Evolutionary conservation across 139 green algal species (phyloP), one percentile per base, ranked within the genome.

Genomic region (Coelastrella sp.): DNA sequence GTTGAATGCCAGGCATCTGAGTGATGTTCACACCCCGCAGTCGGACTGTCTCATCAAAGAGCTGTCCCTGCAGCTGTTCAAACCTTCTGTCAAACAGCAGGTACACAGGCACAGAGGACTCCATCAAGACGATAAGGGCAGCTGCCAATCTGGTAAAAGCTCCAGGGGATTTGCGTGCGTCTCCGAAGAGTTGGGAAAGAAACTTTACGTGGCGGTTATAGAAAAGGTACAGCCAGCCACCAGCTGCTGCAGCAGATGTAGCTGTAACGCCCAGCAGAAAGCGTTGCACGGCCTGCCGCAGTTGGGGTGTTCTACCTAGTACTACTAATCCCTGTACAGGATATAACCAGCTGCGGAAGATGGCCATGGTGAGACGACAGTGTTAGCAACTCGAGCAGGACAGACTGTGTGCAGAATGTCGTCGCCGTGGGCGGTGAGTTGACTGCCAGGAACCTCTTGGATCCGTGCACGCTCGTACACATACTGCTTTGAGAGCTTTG

Each of bases 31-130:
- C 53, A 27, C 53, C 53, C 21, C 19, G 17, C 53, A 64, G 17
- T 64, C 30, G 9, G 35, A 84, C 19, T 21, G 77, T 84, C 2
- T 27, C 32, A 6, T 40, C 62, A 76, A 84, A 84, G n/a, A 84
- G 60, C 60, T 84, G 60, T n/a, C 53, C 53, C 21, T 64, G 53
- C 53, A 64, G 21, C 6, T 64, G 53, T 21, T 64, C 53, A 35
- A 64, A 64, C 21, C 21, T n/a, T 21, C 53, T 64, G 53, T 27
- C 53, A 64, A 64, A 64, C 17, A 64, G 53, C 21, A 64, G 27
- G 53, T 64, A 64, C 53, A 64, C 21, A 21, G 53, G 53, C 30
- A 64, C 1, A 9, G 53, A 9, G 11, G 53, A 64, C 53, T 64
- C 53, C 30, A 27, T 21, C 3, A 64, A 3, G 6, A 64, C 53